Percentiles rank a stretch among this genome's conserved stretches.
Conservation (phyloP, 73 alveolate genomes). For the Paramecium sonneborni region DNA sequence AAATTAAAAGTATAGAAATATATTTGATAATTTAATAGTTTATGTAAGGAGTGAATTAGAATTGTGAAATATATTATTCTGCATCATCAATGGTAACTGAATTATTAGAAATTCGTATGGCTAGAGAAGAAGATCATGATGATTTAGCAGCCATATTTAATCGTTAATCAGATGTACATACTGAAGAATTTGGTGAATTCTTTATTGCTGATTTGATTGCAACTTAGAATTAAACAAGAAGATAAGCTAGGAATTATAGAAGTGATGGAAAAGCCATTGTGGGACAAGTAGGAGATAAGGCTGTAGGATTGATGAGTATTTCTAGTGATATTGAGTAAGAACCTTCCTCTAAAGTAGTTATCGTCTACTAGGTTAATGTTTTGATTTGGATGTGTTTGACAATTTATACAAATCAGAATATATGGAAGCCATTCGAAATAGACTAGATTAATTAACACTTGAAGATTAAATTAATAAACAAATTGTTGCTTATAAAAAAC, state of each 20-base stretch:
- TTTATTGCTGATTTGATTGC: constrained; percentile 93
- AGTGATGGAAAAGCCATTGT: constrained; percentile 90
- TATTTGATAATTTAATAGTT: constrained; percentile 69
- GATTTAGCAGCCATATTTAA: constrained; percentile 91
- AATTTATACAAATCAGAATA: constrained; percentile 94
- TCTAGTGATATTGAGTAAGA: constrained; percentile 91
- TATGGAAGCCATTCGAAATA: constrained; percentile 95
- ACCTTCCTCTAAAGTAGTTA: not conserved
- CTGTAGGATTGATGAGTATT: constrained; percentile 95
- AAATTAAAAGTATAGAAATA: constrained; percentile 39
- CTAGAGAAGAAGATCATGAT: constrained; percentile 94
- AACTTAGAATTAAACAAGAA: constrained; percentile 76
- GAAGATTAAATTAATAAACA: constrained; percentile 82
- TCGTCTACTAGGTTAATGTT: constrained; percentile 92
- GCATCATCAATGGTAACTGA: constrained; percentile 81
- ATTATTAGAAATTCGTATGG: constrained; percentile 91
- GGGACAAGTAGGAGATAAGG: constrained; percentile 97
- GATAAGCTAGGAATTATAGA: constrained; percentile 48
- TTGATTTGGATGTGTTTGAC: constrained; percentile 95
- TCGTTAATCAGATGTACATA: constrained; percentile 83
- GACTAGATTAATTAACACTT: constrained; percentile 82
- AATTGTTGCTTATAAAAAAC: constrained; percentile 75
- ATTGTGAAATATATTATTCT: constrained; percentile 81
- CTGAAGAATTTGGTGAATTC: constrained; percentile 90
- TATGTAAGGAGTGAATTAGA: constrained; percentile 90